These are phyloP conservation scores for Geotrichum fermentans DNA, from an alignment of 1,139 yeast species.

Conservation along the genomic window DNA sequence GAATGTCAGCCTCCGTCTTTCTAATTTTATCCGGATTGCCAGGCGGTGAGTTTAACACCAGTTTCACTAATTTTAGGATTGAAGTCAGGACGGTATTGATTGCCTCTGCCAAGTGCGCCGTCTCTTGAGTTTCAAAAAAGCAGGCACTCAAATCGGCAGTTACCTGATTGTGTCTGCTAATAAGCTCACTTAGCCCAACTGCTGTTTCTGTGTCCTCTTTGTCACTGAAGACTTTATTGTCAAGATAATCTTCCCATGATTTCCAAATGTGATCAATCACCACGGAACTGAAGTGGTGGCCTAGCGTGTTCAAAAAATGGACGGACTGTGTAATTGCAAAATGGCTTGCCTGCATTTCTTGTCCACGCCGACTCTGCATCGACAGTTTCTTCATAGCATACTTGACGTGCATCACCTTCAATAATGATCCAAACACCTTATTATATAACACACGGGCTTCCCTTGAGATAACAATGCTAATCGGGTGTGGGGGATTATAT, in stretches of 20 bases:
- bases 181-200: conserved; percentile 4
- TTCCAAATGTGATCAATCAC: conserved; percentile 9
- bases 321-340: neutral
- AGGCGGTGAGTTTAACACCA: neutral
- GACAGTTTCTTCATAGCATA: conserved; percentile 8
- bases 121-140: conserved; percentile 2
- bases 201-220: neutral
- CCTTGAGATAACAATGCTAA: conserved; percentile 9
- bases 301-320: conserved; percentile 1
- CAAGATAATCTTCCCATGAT: conserved; percentile 7
- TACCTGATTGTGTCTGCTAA: neutral
- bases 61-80: conserved; percentile 2
- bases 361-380: neutral
- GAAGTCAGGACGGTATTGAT: neutral
- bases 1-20: neutral
- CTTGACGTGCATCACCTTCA: conserved; percentile 10
- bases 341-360: neutral
- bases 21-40: neutral
- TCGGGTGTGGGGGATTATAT: conserved; percentile 16
- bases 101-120: neutral
- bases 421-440: conserved; percentile 8
- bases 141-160: neutral
- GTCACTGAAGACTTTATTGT: conserved; percentile 1
- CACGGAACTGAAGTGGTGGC: conserved; percentile 6
- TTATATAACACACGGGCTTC: conserved; percentile 8